phyloP scores from a whole-genome alignment of 2,329 filamentous ascomycete genomes.

The Colletotrichum liaoningense region DNA sequence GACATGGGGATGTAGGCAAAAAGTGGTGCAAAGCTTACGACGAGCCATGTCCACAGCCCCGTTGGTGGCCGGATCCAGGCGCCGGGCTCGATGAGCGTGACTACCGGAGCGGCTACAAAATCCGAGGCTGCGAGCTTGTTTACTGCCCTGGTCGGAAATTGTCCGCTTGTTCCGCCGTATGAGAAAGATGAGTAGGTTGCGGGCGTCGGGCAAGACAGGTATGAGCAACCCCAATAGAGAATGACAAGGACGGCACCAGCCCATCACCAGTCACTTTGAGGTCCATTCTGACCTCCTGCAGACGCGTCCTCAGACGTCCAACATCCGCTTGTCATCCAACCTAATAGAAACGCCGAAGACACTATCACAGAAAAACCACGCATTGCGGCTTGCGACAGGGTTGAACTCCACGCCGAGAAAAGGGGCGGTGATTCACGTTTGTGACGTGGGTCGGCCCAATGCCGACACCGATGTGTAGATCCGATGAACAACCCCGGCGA shows the following conservation, averaged over 20 bases:
- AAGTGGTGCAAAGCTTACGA: constrained; percentile 22
- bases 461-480: neutral
- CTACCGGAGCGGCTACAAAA: neutral
- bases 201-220: neutral
- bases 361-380: neutral
- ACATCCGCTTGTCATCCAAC: neutral
- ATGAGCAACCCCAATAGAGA: neutral
- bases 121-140: neutral
- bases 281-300: neutral
- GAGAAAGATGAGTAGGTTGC: neutral
- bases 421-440: neutral
- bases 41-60: constrained; percentile 5
- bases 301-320: neutral
- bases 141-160: neutral
- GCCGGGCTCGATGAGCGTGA: too few relatives aligned
- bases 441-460: neutral
- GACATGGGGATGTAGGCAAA: neutral
- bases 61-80: neutral
- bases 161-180: neutral
- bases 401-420: neutral
- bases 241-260: neutral
- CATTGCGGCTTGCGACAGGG: neutral
- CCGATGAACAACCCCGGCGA: neutral
- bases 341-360: too few relatives aligned
- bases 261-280: too few relatives aligned